Conservation (phyloP, 768 basidiomycete genomes). For the Boletus edulis region DNA sequence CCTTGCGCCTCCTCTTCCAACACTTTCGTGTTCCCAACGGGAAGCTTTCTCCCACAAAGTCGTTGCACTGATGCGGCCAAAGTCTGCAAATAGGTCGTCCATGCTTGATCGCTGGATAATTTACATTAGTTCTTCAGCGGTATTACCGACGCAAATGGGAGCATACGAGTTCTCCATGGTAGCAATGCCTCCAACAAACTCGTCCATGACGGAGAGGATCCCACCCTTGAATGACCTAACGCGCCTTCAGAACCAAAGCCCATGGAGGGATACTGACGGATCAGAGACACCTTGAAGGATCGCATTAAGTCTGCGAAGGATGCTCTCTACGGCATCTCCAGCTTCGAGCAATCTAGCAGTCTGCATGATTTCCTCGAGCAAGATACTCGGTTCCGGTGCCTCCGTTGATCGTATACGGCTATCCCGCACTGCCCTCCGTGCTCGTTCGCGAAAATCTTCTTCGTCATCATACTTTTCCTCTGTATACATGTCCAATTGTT, state of each 20-base stretch:
- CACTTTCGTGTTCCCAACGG: slow-evolving; percentile 45
- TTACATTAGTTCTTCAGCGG: slow-evolving; percentile 14
- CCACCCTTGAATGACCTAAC: slow-evolving; percentile 62
- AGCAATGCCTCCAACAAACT: slow-evolving; percentile 61
- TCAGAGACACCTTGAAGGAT: slow-evolving; percentile 60
- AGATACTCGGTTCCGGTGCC: slow-evolving; percentile 50
- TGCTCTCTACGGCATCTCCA: slow-evolving; percentile 46
- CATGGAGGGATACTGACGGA: slow-evolving; percentile 43
- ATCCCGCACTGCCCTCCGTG: slow-evolving; percentile 36
- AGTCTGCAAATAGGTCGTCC: slow-evolving; percentile 58
- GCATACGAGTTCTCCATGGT: slow-evolving; percentile 63
- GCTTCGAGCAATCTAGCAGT: slow-evolving; percentile 47
- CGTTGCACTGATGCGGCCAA: slow-evolving; percentile 61
- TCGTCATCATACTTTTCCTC: slow-evolving; percentile 93
- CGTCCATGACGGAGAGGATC: slow-evolving; percentile 56
- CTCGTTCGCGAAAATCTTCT: slow-evolving; percentile 74
- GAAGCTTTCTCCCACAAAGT: slow-evolving; percentile 62
- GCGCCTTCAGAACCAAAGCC: slow-evolving; percentile 4
- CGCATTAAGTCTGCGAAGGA: slow-evolving; percentile 52
- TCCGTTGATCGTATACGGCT: slow-evolving; percentile 18
- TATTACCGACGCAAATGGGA: neutral
- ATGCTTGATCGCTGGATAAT: slow-evolving; percentile 57
- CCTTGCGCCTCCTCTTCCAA: slow-evolving; percentile 59
- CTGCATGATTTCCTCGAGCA: slow-evolving; percentile 58
- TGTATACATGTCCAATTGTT: slow-evolving; percentile 75